Evolutionary conservation across 1,284 basidiomycete species (phyloP).

Genomic region (Peniophora sp.): DNA sequence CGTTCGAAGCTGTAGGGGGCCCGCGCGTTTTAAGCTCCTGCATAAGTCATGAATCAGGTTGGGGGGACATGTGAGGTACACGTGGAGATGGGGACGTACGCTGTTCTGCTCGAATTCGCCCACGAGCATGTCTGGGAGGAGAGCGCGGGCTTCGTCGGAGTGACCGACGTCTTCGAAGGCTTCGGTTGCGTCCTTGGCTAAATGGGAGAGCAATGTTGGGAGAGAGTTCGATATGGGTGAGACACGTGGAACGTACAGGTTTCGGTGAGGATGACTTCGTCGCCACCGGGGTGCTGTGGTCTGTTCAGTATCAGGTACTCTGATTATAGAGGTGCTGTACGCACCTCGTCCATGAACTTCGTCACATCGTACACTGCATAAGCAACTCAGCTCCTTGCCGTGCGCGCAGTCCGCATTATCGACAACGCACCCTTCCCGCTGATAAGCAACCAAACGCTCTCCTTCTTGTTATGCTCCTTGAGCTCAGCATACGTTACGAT

Average conservation of each 20-base stretch:
- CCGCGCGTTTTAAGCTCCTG: slow-evolving; percentile 45
- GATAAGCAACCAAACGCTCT: slow-evolving; percentile 74
- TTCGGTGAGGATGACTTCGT: slow-evolving; percentile 94
- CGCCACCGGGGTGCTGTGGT: slow-evolving; percentile 88
- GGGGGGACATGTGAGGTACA: slow-evolving; percentile 5
- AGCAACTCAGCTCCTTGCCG: slow-evolving; percentile 5
- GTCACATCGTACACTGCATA: slow-evolving; percentile 86
- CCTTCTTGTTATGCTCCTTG: slow-evolving; percentile 65
- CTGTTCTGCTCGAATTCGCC: slow-evolving; percentile 70
- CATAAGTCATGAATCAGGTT: background rate
- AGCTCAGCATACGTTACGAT: slow-evolving; percentile 69
- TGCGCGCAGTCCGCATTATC: slow-evolving; percentile 21
- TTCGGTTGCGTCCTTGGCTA: slow-evolving; percentile 92
- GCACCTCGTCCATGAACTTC: slow-evolving; percentile 94
- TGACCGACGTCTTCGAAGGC: slow-evolving; percentile 99
- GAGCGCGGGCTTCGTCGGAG: slow-evolving; percentile 94
- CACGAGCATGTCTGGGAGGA: slow-evolving; percentile 72
- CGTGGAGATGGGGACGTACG: slow-evolving; percentile 27
- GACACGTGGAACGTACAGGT: slow-evolving; percentile 56
- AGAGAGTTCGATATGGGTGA: too few species aligned
- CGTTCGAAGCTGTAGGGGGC: slow-evolving; percentile 15
- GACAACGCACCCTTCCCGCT: slow-evolving; percentile 67
- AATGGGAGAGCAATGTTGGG: slow-evolving; percentile 6
- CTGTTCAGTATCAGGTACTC: slow-evolving; percentile 1
- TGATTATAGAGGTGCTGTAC: slow-evolving; percentile 13